phyloP scores from a whole-genome alignment of 768 basidiomycete species.

The Tylopilus plumbeoviolaceoides region DNA sequence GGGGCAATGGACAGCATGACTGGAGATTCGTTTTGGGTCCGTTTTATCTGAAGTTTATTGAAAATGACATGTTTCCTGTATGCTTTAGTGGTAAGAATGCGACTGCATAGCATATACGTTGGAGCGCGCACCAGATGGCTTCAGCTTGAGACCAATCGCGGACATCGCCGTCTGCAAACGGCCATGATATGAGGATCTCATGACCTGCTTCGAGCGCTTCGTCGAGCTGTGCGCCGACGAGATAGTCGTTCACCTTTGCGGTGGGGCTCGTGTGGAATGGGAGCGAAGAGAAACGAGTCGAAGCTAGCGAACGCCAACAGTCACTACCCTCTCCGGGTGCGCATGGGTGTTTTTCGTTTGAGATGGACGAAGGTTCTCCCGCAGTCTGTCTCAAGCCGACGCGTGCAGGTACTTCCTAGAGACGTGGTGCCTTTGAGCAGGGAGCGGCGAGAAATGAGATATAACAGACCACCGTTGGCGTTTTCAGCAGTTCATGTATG shows the following conservation, averaged over 20 bases:
- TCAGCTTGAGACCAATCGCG: conserved; percentile 83
- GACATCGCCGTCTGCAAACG: conserved; percentile 70
- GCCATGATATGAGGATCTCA: conserved; percentile 75
- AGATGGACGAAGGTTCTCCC: conserved; percentile 29
- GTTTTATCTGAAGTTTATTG: conserved; percentile 65
- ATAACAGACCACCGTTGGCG: conserved; percentile 67
- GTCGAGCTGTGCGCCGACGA: conserved; percentile 77
- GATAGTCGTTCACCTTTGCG: conserved; percentile 68
- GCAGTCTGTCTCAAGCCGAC: conserved; percentile 60
- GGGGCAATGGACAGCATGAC: conserved; percentile 69
- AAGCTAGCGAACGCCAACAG: conserved; percentile 35
- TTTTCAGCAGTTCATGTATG: conserved; percentile 72
- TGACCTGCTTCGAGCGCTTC: conserved; percentile 73
- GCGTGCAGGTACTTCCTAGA: conserved; percentile 74
- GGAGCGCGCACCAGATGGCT: conserved; percentile 70
- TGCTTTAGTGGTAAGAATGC: conserved; percentile 4
- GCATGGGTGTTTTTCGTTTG: conserved; percentile 21
- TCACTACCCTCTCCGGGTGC: conserved; percentile 16
- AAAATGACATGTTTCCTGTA: conserved; percentile 84
- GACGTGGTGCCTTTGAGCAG: conserved; percentile 2
- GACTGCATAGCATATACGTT: not conserved
- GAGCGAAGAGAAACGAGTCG: conserved; percentile 43
- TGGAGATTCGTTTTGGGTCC: conserved; percentile 85
- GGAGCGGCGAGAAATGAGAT: not conserved
- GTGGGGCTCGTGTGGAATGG: conserved; percentile 41